phyloP scores from a whole-genome alignment of 176 grass and related monocot species.

The Oryza australiensis region DNA sequence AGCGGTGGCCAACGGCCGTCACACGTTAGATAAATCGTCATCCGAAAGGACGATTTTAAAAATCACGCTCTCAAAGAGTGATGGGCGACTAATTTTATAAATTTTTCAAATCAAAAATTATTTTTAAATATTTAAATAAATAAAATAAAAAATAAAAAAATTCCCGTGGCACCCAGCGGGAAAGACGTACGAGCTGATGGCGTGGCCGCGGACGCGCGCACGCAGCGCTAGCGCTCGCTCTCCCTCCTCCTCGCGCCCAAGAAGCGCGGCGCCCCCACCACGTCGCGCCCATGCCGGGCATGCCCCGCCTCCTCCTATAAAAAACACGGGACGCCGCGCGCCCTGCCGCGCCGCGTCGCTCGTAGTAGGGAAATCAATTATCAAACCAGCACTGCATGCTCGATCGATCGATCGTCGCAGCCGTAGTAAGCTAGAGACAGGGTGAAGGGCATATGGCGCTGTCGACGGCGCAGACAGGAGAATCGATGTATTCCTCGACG shows the following conservation, averaged over 20 bases:
- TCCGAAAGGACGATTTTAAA: too few species aligned
- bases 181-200: not conserved
- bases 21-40: too few species aligned
- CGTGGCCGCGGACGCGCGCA: not conserved
- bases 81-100: too few species aligned
- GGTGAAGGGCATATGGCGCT: conserved; percentile 42
- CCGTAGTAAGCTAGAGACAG: not conserved
- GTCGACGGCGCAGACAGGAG: conserved; percentile 43
- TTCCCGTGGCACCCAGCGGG: not conserved
- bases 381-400: not conserved
- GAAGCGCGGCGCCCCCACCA: conserved; percentile 20
- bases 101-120: too few species aligned
- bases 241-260: not conserved
- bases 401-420: not conserved
- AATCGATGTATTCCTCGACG: conserved; percentile 74
- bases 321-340: not conserved
- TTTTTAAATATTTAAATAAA: too few species aligned
- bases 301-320: not conserved
- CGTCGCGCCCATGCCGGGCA: conserved; percentile 16
- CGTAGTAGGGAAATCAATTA: too few species aligned
- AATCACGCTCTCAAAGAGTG: too few species aligned
- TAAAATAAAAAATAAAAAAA: too few species aligned
- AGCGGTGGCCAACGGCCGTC: too few species aligned
- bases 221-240: not conserved
- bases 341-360: not conserved